Evolutionary conservation across 2,329 filamentous ascomycete genomes (phyloP).

Genomic region (Alternaria consortialis): DNA sequence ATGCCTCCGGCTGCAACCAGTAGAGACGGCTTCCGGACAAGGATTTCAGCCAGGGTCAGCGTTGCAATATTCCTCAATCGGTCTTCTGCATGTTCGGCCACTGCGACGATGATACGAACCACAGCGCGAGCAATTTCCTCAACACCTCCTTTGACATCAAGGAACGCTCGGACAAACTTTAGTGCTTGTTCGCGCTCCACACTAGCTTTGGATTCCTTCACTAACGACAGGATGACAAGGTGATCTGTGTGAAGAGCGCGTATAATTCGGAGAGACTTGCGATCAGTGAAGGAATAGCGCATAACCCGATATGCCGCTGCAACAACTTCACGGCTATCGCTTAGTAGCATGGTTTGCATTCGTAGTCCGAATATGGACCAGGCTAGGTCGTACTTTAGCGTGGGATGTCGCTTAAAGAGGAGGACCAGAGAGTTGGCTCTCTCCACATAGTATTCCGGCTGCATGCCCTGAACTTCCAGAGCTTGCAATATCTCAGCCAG

Average conservation of each 20-base stretch:
- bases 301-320: slow-evolving; percentile 94
- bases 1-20: slow-evolving; percentile 86
- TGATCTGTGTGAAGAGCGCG: slow-evolving; percentile 89
- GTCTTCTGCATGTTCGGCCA: slow-evolving; percentile 87
- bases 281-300: slow-evolving; percentile 92
- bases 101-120: slow-evolving; percentile 86
- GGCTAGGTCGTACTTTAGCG: slow-evolving; percentile 93
- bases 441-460: slow-evolving; percentile 93
- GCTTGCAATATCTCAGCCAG: slow-evolving; percentile 90
- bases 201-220: slow-evolving; percentile 96
- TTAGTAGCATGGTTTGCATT: slow-evolving; percentile 95
- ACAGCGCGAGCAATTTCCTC: slow-evolving; percentile 86
- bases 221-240: slow-evolving; percentile 87
- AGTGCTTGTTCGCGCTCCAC: slow-evolving; percentile 96
- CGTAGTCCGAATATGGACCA: slow-evolving; percentile 95
- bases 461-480: slow-evolving; percentile 85
- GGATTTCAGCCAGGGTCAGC: slow-evolving; percentile 89
- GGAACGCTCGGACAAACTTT: slow-evolving; percentile 93
- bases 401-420: slow-evolving; percentile 91
- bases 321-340: slow-evolving; percentile 93
- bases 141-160: slow-evolving; percentile 93
- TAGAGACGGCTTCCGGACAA: slow-evolving; percentile 84
- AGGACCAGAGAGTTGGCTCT: slow-evolving; percentile 93
- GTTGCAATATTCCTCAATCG: slow-evolving; percentile 89
- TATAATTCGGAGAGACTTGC: slow-evolving; percentile 87